Conservation (phyloP, 768 basidiomycete genomes). For the Russula sp. region DNA sequence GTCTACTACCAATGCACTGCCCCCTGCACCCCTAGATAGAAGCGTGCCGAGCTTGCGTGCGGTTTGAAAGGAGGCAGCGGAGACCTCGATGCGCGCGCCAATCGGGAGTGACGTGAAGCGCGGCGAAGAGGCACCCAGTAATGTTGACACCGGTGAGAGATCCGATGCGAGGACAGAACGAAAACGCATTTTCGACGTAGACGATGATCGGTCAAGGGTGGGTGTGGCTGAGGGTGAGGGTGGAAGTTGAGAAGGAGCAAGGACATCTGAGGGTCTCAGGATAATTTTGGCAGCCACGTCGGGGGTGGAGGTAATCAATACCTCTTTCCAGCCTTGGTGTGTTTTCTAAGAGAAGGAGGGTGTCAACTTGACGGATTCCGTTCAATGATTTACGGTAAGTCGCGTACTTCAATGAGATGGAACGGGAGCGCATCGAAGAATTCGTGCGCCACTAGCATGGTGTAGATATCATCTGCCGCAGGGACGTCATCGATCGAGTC, state of each 20-base stretch:
- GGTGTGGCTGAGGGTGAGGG: constrained; percentile 6
- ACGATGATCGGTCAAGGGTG: constrained; percentile 1
- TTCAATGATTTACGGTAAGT: background rate
- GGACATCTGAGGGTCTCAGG: constrained; percentile 22
- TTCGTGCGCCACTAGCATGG: constrained; percentile 90
- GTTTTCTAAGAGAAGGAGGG: constrained; percentile 49
- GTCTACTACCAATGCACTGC: constrained; percentile 74
- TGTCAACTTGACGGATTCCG: background rate
- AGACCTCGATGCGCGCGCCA: constrained; percentile 78
- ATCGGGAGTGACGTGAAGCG: constrained; percentile 63
- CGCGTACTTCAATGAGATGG: constrained; percentile 73
- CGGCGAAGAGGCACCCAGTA: constrained; percentile 59
- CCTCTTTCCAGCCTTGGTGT: constrained; percentile 77
- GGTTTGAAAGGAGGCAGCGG: constrained; percentile 59
- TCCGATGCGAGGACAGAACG: constrained; percentile 60
- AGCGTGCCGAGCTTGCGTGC: constrained; percentile 65
- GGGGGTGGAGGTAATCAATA: constrained; percentile 52
- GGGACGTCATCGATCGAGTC: constrained; percentile 65
- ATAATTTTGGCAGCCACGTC: constrained; percentile 36
- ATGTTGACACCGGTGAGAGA: constrained; percentile 46
- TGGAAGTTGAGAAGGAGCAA: constrained; percentile 18
- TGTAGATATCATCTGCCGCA: constrained; percentile 48
- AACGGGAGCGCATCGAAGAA: constrained; percentile 97
- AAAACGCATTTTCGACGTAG: constrained; percentile 35
- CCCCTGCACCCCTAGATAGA: constrained; percentile 21